Base-by-base conservation (phyloP, 2,329 filamentous ascomycete species). In the Chaetomium strumarium region DNA sequence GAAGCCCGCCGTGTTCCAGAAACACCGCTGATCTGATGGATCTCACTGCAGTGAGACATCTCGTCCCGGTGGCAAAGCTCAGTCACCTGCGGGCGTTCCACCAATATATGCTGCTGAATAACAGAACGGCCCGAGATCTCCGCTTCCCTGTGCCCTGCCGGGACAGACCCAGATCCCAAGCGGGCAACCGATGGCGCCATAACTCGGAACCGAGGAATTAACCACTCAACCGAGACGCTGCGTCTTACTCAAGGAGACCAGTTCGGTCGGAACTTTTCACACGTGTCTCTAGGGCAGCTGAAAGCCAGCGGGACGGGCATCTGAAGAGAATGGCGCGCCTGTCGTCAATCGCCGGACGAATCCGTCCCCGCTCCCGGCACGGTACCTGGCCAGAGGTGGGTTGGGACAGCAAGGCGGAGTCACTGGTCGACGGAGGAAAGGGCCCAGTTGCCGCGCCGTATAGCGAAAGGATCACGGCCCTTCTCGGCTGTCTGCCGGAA, bases 361-460 rank as follows among this genome's bases (percentile, higher is more conserved):
- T 24, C 7, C 24, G 24, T 4, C 24, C 24, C 24, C 24, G 24
- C 24, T 7, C 24, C 24, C 7, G 24, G 24, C 24, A 24, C 24
- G 24, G 24, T 24, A 24, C 7, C 24, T 24, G 24, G 24, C 7
- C 24, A 24, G 7, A 4, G 24, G 24, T 24, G 4, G 24, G 4
- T 7, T 24, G 24, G 4, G 10, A 34, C 33, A 14, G 4, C 41
- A 36, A 37, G 43, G 16, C 20, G 17, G 14, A 46, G 31, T 24
- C 24, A 24, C 24, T 16, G 8, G 30, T 38, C 43, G 48, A 38
- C 58, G 55, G 58, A 48, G 55, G 45, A 20, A 51, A 36, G 19
- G 6, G 44, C 39, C n/a, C 53, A 55, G 55, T 51, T 55, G 55
- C 54, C 55, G 53, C 59, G 57, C 58, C 58, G 55, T 37, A 29